A percentile compares a stretch with the other conserved stretches of the same genome.
phyloP scores from a whole-genome alignment of 768 basidiomycete genomes.

The Hemileccinum rubropunctum region DNA sequence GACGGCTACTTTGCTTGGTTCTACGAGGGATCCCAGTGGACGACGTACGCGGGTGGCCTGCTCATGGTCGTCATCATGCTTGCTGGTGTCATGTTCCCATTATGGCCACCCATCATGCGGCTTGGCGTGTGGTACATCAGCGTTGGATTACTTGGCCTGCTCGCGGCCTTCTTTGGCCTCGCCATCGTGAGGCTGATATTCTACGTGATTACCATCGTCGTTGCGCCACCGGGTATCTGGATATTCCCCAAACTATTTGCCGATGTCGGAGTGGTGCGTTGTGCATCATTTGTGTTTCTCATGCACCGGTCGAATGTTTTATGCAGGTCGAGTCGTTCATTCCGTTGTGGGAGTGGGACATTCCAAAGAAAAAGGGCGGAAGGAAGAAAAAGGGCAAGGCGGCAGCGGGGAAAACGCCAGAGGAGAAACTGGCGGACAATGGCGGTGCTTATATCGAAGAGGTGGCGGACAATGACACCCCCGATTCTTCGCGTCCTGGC shows the following conservation, averaged over 20 bases:
- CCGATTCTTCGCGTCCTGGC: constrained; percentile 31
- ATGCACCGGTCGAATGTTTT: not conserved
- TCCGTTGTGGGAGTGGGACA: constrained; percentile 95
- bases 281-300: not conserved
- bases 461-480: constrained; percentile 31
- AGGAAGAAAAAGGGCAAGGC: constrained; percentile 63
- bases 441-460: constrained; percentile 40
- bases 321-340: constrained; percentile 95
- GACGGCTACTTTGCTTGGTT: constrained; percentile 96
- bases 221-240: constrained; percentile 92
- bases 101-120: constrained; percentile 93
- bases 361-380: constrained; percentile 65
- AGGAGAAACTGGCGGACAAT: constrained; percentile 40
- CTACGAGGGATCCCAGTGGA: constrained; percentile 92
- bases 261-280: constrained; percentile 95
- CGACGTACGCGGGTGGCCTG: constrained; percentile 85
- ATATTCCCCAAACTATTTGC: constrained; percentile 98
- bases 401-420: constrained; percentile 25
- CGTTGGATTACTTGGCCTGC: constrained; percentile 80
- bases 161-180: constrained; percentile 87
- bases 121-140: constrained; percentile 95
- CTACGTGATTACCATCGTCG: constrained; percentile 88
- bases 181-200: constrained; percentile 90
- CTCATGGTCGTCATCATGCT: constrained; percentile 93
- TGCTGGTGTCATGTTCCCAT: constrained; percentile 97